These are phyloP conservation scores for Alternaria consortialis DNA, from an alignment of 2,329 filamentous ascomycete genomes.

Conservation along the genomic window DNA sequence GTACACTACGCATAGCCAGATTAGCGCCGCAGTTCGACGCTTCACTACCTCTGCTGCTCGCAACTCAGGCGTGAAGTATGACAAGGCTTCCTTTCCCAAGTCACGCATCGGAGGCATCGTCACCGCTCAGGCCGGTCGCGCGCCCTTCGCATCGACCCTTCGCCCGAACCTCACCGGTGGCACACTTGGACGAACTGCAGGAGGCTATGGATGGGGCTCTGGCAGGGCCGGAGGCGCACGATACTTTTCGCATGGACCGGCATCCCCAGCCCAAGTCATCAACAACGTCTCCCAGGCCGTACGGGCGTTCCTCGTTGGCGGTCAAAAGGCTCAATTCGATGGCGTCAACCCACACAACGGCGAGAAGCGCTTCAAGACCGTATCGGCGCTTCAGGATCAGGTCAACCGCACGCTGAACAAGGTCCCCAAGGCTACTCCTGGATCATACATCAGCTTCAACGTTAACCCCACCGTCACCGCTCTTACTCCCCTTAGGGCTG, in stretches of 20 bases:
- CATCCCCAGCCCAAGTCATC: slow-evolving; percentile 86
- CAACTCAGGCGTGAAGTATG: slow-evolving; percentile 54
- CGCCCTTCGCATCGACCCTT: slow-evolving; percentile 87
- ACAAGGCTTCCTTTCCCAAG: slow-evolving; percentile 63
- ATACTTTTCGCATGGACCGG: slow-evolving; percentile 90
- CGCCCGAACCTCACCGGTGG: slow-evolving; percentile 93
- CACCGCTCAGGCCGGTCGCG: slow-evolving; percentile 72
- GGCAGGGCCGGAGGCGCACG: slow-evolving; percentile 75
- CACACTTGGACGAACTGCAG: slow-evolving; percentile 81
- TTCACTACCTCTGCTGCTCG: slow-evolving; percentile 61
- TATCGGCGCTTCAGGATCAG: slow-evolving; percentile 79
- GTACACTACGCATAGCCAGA: slow-evolving; percentile 65
- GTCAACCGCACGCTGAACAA: slow-evolving; percentile 72
- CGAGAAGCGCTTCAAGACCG: slow-evolving; percentile 78
- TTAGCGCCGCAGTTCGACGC: slow-evolving; percentile 57
- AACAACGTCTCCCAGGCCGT: slow-evolving; percentile 95
- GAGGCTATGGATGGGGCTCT: slow-evolving; percentile 83
- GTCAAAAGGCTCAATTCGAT: slow-evolving; percentile 87
- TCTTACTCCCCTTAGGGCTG: slow-evolving; percentile 73
- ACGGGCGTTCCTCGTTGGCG: slow-evolving; percentile 90
- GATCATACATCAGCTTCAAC: slow-evolving; percentile 87
- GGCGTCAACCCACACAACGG: slow-evolving; percentile 74
- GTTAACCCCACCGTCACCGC: slow-evolving; percentile 91
- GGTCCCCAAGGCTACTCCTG: slow-evolving; percentile 67
- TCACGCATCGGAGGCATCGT: slow-evolving; percentile 66